Evolutionary conservation across 2,329 filamentous ascomycete genomes (phyloP).

Genomic region (Diaporthe helianthi): DNA sequence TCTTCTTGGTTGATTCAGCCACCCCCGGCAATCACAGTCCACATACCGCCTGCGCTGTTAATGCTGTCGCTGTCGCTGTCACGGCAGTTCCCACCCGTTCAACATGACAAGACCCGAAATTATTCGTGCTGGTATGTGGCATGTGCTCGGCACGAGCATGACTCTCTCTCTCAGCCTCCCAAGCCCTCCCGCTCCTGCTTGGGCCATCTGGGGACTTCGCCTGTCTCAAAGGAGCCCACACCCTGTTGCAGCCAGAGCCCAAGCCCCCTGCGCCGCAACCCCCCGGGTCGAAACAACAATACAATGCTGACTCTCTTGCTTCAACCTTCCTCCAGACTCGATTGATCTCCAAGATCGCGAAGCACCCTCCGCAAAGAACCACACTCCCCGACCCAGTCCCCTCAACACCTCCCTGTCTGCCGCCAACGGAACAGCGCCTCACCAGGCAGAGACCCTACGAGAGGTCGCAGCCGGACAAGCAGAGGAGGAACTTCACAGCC

Average conservation of each 20-base stretch:
- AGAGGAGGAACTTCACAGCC: conserved; percentile 73
- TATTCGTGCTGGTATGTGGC: conserved; percentile 64
- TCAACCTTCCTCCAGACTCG: conserved; percentile 69
- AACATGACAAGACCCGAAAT: conserved; percentile 67
- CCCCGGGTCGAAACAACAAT: conserved; percentile 15
- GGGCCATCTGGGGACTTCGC: conserved; percentile 17
- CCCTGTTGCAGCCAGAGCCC: conserved; percentile 16
- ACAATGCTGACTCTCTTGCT: conserved; percentile 41
- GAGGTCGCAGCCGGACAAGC: conserved; percentile 79
- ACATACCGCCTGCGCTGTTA: conserved; percentile 21
- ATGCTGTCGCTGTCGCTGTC: conserved; percentile 30
- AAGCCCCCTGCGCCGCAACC: conserved; percentile 16
- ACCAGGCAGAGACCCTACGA: conserved; percentile 85
- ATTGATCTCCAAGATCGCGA: conserved; percentile 90
- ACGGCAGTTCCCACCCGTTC: conserved; percentile 39
- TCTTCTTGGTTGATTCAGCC: conserved; percentile 7
- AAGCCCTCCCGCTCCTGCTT: conserved; percentile 17
- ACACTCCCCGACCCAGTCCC: conserved; percentile 61
- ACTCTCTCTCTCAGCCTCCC: conserved; percentile 28
- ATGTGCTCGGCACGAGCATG: conserved; percentile 17
- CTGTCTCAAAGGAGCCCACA: conserved; percentile 8
- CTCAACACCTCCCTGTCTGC: conserved; percentile 56
- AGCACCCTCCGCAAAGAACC: conserved; percentile 84
- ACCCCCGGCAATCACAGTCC: conserved; percentile 19
- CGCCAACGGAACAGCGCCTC: conserved; percentile 63